Evolutionary conservation across 169 alveolate species (phyloP).

Genomic region (Plasmodium knowlesi): DNA sequence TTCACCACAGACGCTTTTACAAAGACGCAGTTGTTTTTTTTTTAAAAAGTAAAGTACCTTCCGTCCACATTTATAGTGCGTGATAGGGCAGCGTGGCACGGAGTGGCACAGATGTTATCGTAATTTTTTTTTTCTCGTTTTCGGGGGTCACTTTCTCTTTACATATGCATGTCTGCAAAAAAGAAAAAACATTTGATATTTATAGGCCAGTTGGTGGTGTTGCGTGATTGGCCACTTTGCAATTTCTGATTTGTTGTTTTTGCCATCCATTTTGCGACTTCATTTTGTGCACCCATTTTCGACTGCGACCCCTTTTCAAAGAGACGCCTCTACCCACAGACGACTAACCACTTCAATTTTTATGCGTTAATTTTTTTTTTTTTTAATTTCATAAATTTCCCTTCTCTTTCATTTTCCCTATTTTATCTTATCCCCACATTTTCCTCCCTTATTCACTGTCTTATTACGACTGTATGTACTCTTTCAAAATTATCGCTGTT

Average conservation of each 20-base stretch:
- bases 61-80: background rate
- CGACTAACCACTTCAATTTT: background rate
- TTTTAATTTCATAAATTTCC: background rate
- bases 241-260: background rate
- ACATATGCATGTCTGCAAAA: background rate
- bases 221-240: background rate
- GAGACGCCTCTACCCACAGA: background rate
- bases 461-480: background rate
- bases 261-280: background rate
- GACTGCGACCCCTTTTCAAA: background rate
- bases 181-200: background rate
- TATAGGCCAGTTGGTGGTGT: background rate
- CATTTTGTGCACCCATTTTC: background rate
- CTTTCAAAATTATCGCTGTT: background rate
- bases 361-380: background rate
- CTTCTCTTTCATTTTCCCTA: background rate
- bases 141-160: background rate
- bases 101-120: background rate
- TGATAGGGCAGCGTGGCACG: background rate
- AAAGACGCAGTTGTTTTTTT: background rate
- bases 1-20: background rate
- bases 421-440: background rate
- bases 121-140: background rate
- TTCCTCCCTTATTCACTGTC: background rate
- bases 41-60: background rate